These are phyloP conservation scores for Hypomyces perniciosus DNA, from an alignment of 2,329 filamentous ascomycete genomes.

Conservation along the genomic window DNA sequence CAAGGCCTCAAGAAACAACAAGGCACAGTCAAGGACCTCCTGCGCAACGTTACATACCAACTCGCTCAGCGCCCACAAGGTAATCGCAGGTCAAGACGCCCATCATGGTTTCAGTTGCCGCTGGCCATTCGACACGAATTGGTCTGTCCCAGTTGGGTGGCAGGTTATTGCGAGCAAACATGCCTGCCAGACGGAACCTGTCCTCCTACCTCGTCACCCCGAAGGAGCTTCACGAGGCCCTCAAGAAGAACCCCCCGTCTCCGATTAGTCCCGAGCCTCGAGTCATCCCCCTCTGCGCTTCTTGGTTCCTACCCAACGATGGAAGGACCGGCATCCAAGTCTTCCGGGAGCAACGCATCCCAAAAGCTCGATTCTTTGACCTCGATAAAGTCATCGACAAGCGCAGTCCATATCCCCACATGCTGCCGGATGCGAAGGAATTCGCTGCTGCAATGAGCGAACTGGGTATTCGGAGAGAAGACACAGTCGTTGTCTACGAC, in stretches of 20 bases:
- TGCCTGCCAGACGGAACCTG: slow-evolving; percentile 40
- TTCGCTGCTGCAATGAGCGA: slow-evolving; percentile 87
- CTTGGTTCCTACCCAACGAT: slow-evolving; percentile 96
- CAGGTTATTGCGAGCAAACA: slow-evolving; percentile 25
- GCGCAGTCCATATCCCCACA: slow-evolving; percentile 86
- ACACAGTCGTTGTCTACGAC: slow-evolving; percentile 92
- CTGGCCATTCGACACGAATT: slow-evolving; percentile 38
- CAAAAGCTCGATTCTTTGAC: slow-evolving; percentile 90
- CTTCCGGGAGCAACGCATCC: slow-evolving; percentile 79
- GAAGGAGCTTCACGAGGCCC: slow-evolving; percentile 70
- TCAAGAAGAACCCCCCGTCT: slow-evolving; percentile 74
- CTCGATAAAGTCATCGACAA: slow-evolving; percentile 87
- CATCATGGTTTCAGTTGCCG: slow-evolving; percentile 38
- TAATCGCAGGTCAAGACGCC: not conserved
- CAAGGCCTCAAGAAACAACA: not conserved
- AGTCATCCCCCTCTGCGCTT: slow-evolving; percentile 82
- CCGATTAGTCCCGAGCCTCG: slow-evolving; percentile 75
- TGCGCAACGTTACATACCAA: not conserved
- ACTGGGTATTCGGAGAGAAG: slow-evolving; percentile 79
- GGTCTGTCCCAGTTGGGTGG: slow-evolving; percentile 33
- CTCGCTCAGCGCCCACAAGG: not conserved
- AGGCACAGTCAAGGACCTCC: not conserved
- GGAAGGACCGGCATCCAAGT: slow-evolving; percentile 72
- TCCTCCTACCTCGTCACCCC: slow-evolving; percentile 84
- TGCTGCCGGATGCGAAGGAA: slow-evolving; percentile 76